Percentiles rank a stretch among this genome's conserved stretches.
phyloP scores from a whole-genome alignment of 2,329 filamentous ascomycete genomes.

The Exophiala sideris region DNA sequence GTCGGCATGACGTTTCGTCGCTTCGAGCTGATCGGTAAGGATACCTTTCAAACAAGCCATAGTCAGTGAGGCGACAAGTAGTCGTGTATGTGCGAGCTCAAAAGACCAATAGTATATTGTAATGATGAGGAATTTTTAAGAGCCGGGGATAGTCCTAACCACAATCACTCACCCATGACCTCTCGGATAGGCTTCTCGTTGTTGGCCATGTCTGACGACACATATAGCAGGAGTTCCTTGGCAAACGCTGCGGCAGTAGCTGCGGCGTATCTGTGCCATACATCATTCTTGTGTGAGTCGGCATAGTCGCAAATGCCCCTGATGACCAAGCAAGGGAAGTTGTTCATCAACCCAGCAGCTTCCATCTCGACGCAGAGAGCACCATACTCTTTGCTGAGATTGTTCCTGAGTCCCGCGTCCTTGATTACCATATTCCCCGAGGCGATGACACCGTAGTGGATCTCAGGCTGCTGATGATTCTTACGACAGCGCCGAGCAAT shows the following conservation, averaged over 20 bases:
- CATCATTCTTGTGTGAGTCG: conserved; percentile 40
- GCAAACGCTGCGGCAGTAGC: conserved; percentile 14
- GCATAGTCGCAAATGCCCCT: conserved; percentile 44
- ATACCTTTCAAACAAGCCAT: no score
- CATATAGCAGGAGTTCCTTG: not conserved
- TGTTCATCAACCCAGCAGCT: conserved; percentile 30
- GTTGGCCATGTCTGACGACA: not conserved
- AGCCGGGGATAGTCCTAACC: not conserved
- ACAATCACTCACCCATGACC: not conserved
- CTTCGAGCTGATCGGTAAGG: no score
- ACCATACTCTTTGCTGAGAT: conserved; percentile 8
- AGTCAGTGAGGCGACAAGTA: no score
- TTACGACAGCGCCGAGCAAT: no score
- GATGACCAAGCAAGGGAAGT: conserved; percentile 38
- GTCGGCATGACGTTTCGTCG: no score
- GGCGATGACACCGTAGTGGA: conserved; percentile 29
- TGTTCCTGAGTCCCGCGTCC: conserved; percentile 16
- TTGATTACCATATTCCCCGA: conserved; percentile 25
- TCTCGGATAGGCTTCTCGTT: not conserved
- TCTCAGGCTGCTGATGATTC: no score
- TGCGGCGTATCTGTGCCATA: conserved; percentile 38
- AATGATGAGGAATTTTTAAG: no score
- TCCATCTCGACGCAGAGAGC: conserved; percentile 36
- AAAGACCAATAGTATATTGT: no score
- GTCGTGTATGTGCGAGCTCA: no score